Conservation (phyloP, 1,139 yeast species). For the Sugiyamaella neomexicana region DNA sequence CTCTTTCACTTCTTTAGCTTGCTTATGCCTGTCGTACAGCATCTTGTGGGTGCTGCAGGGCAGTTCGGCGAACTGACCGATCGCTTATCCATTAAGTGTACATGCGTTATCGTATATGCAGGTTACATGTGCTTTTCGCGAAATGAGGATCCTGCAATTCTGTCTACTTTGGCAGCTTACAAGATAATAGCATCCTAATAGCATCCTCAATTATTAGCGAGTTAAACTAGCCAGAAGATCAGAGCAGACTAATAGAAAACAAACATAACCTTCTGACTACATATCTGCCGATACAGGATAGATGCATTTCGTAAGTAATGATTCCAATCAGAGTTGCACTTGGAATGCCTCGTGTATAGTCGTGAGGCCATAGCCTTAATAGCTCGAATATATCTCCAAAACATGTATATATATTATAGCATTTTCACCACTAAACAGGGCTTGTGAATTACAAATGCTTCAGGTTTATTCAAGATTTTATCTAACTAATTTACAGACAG, state of each 20-base stretch:
- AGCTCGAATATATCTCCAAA: neutral
- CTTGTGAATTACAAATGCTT: neutral
- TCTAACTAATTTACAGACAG: slow-evolving; percentile 31
- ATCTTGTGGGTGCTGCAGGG: neutral
- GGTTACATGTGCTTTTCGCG: too few relatives aligned
- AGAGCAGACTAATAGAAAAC: neutral
- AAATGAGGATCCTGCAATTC: neutral
- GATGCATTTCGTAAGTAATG: slow-evolving; percentile 16
- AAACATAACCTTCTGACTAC: neutral
- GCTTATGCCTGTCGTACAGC: too few relatives aligned
- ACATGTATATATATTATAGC: neutral
- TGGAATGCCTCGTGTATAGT: too few relatives aligned
- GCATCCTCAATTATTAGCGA: neutral
- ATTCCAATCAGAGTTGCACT: neutral
- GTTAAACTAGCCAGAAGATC: slow-evolving; percentile 2
- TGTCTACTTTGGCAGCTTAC: slow-evolving; percentile 1
- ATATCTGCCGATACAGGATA: slow-evolving; percentile 10
- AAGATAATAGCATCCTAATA: too few relatives aligned
- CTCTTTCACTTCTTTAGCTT: too few relatives aligned
- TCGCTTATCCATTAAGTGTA: neutral
- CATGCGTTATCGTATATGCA: too few relatives aligned
- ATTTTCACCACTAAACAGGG: neutral
- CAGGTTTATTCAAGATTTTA: slow-evolving; percentile 16
- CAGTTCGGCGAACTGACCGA: neutral
- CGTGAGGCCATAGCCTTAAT: neutral